Percentiles rank a stretch among this genome's conserved stretches.
Evolutionary conservation across 306 rosid genomes (phyloP).

Genomic region (Prinsepia uniflora): DNA sequence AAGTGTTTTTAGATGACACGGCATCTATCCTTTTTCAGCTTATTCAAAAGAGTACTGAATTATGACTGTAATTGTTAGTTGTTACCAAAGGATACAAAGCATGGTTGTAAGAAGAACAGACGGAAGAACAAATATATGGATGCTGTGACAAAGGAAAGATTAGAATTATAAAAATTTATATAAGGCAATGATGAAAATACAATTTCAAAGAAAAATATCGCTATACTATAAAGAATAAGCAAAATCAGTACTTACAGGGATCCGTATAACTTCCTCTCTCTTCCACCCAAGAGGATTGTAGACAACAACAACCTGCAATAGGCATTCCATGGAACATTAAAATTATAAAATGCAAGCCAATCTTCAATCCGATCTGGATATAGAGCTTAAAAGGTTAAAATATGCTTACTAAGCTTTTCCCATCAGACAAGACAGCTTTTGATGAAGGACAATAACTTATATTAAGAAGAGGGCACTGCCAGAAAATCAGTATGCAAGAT

Average conservation of each 20-base stretch:
- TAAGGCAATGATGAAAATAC: neutral
- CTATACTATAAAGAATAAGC: neutral
- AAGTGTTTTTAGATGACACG: neutral
- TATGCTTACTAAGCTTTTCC: slow-evolving; percentile 66
- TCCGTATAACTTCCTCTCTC: slow-evolving; percentile 74
- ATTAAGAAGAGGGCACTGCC: slow-evolving; percentile 93
- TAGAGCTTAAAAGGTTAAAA: neutral
- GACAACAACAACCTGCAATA: slow-evolving; percentile 56
- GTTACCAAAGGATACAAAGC: neutral
- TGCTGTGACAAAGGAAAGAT: neutral
- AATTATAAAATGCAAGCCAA: neutral
- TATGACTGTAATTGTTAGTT: neutral
- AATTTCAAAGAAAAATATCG: neutral
- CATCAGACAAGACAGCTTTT: slow-evolving; percentile 53
- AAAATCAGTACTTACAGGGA: slow-evolving; percentile 64
- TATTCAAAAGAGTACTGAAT: neutral
- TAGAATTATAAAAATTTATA: neutral
- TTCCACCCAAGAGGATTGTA: slow-evolving; percentile 88
- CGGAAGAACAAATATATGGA: neutral
- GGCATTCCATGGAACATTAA: neutral
- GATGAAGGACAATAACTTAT: slow-evolving; percentile 88
- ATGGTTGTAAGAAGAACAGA: neutral
- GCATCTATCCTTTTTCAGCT: neutral
- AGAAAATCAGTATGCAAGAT: slow-evolving; percentile 32
- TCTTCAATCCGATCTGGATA: neutral